Base-by-base conservation (phyloP, 2,329 filamentous ascomycete genomes). In the Trichophaea hybrida region DNA sequence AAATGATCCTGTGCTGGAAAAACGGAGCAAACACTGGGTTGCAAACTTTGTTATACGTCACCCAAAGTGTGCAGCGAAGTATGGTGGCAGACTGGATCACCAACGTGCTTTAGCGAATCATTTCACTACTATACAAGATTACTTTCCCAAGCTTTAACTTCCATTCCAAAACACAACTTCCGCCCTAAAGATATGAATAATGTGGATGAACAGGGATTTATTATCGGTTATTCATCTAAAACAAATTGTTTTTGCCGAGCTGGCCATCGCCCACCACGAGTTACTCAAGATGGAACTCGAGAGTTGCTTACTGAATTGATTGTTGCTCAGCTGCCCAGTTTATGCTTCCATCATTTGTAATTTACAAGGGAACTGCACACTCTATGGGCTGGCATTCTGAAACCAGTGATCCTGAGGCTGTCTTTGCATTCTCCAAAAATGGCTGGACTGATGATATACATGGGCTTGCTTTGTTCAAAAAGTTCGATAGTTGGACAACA, bases 261-360 rank as follows among this genome's bases (percentile, higher is more conserved):
- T 12, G 43, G 43, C 5, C 33, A 40, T 10, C 12, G 33, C 31
- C 58, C 55, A 35, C 59, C 55, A 24, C 50, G 44, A 35, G 24
- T 6, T n/a, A n/a, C n/a, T n/a, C n/a, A n/a, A n/a, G n/a, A n/a
- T n/a, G n/a, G n/a, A n/a, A n/a, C n/a, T n/a, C 31, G 57, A 13
- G 61, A 65, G 24, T 50, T 64, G 35, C 35, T 64, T 10, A 64
- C 57, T 8, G 40, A 59, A 6, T 65, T 6, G 56, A 65, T 40
- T 17, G 13, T 3, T 38, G 63, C 37, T 56, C 43, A 44, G 63
- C 53, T 13, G 46, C 12, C 4, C 59, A 46, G 10, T 12, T 6
- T 17, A 34, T 44, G 12, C 54, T 64, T 57, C 51, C 57, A 32
- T 44, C 55, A 6, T 12, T 59, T 4, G n/a, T 63, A 3, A 63